Conservation (phyloP, 1,284 basidiomycete species). For the Phlebopus sp. region DNA sequence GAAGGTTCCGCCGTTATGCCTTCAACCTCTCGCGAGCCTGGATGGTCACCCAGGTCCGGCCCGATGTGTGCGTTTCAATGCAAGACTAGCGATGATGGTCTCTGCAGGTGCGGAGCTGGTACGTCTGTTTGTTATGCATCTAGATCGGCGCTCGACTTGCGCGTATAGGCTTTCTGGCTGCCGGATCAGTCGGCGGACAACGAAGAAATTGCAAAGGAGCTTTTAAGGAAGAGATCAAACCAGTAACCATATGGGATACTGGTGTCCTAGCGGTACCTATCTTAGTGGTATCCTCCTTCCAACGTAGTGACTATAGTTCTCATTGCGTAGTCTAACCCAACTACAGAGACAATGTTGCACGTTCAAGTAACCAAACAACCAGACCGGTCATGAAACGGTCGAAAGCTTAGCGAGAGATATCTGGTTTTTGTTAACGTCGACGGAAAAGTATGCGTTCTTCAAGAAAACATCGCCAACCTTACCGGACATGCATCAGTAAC, state of each 20-base stretch:
- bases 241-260: neutral
- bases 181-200: constrained; percentile 59
- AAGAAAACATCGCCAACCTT: constrained; percentile 70
- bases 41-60: constrained; percentile 82
- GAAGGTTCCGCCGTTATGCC: constrained; percentile 46
- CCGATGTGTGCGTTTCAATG: constrained; percentile 86
- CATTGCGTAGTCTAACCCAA: neutral
- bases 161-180: constrained; percentile 74
- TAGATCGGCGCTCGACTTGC: constrained; percentile 12
- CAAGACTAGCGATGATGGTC: constrained; percentile 84
- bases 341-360: neutral
- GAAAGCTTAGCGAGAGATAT: constrained; percentile 64
- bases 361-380: constrained; percentile 1
- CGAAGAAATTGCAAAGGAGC: constrained; percentile 49
- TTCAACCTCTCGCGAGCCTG: constrained; percentile 57
- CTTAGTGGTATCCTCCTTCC: neutral
- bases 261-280: neutral
- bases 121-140: constrained; percentile 31
- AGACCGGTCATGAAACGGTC: constrained; percentile 13
- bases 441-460: constrained; percentile 80
- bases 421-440: constrained; percentile 63
- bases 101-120: constrained; percentile 85
- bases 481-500: constrained; percentile 6
- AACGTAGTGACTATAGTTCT: neutral
- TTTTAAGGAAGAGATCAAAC: constrained; percentile 38